phyloP scores from a whole-genome alignment of 2,329 filamentous ascomycete species.

The Hypoxylon rubiginosum region DNA sequence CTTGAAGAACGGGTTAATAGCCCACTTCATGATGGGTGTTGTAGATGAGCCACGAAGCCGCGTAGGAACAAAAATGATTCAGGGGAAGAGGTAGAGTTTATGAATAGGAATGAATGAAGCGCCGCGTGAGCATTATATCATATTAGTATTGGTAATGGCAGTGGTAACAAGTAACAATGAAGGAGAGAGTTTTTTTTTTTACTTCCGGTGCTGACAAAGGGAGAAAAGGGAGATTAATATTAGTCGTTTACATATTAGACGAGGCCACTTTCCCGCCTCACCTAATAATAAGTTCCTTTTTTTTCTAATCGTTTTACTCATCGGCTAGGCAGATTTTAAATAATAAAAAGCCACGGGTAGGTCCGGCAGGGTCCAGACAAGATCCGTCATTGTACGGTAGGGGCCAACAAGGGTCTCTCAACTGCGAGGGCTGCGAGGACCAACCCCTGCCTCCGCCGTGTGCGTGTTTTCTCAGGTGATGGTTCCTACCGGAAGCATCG shows the following conservation, averaged over 20 bases:
- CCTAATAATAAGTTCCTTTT: slow-evolving; percentile 8
- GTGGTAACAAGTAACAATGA: slow-evolving; percentile 7
- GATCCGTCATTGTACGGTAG: neutral
- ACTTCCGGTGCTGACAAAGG: slow-evolving; percentile 12
- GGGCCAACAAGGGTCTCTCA: slow-evolving; percentile 3
- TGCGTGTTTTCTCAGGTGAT: slow-evolving; percentile 31
- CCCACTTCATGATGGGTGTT: slow-evolving; percentile 46
- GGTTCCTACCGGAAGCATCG: slow-evolving; percentile 36
- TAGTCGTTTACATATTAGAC: slow-evolving; percentile 6
- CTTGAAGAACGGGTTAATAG: slow-evolving; percentile 45
- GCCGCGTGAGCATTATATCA: slow-evolving; percentile 31
- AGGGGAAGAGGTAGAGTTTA: slow-evolving; percentile 9
- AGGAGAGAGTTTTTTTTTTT: slow-evolving; percentile 11
- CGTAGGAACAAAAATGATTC: neutral
- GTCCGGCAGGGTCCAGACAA: slow-evolving; percentile 16
- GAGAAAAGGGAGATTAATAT: slow-evolving; percentile 5
- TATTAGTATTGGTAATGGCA: slow-evolving; percentile 5
- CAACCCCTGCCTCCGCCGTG: slow-evolving; percentile 3
- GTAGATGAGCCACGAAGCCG: neutral
- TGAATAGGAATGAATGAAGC: slow-evolving; percentile 5
- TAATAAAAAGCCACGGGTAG: slow-evolving; percentile 12
- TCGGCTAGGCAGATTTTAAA: slow-evolving; percentile 21
- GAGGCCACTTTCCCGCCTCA: slow-evolving; percentile 27
- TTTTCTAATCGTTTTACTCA: neutral
- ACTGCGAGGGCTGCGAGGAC: neutral